Percentiles rank a stretch among this genome's conserved stretches.
Evolutionary conservation across 345 rosid species (phyloP).

Genomic region (Erucastrum elatum): DNA sequence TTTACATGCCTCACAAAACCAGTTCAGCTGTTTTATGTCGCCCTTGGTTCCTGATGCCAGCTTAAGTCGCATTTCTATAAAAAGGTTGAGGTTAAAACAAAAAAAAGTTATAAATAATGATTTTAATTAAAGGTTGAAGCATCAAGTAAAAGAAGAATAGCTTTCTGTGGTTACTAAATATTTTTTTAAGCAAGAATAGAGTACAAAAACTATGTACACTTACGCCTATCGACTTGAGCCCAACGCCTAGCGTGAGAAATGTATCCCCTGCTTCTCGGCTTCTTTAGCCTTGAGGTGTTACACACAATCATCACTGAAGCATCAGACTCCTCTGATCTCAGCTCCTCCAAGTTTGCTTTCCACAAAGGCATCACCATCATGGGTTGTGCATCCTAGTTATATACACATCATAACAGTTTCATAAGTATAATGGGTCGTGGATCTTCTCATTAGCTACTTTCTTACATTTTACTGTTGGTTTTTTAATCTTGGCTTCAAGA

Average conservation of each 20-base stretch:
- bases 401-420: constrained; percentile 9
- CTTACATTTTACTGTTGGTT: background rate
- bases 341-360: constrained; percentile 85
- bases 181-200: background rate
- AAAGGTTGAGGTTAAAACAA: background rate
- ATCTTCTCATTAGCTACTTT: background rate
- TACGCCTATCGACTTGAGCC: constrained; percentile 68
- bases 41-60: constrained; percentile 72
- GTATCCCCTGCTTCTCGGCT: constrained; percentile 47
- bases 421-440: background rate
- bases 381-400: constrained; percentile 81
- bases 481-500: background rate
- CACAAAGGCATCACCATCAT: constrained; percentile 71
- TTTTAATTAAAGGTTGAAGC: background rate
- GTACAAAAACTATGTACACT: constrained; percentile 36
- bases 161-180: background rate
- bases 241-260: constrained; percentile 57
- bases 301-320: constrained; percentile 73
- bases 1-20: constrained; percentile 93
- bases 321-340: constrained; percentile 62
- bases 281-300: constrained; percentile 62
- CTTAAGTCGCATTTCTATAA: constrained; percentile 69
- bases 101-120: background rate
- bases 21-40: constrained; percentile 68
- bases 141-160: background rate